phyloP scores from a whole-genome alignment of 2,329 filamentous ascomycete species.

The Aspergillus eucalypticola region DNA sequence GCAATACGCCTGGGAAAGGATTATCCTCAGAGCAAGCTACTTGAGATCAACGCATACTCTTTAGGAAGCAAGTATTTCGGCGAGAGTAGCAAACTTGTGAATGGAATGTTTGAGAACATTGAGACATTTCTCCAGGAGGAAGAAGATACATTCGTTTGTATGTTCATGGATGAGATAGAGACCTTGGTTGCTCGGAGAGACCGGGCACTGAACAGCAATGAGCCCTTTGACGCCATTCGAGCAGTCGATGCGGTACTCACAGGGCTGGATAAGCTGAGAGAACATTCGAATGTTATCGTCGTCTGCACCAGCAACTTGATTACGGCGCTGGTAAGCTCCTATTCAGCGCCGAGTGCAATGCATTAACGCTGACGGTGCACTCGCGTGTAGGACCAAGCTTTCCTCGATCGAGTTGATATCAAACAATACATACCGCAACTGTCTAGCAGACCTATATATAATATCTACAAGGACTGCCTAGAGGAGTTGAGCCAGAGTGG shows the following conservation, averaged over 20 bases:
- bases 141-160: constrained; percentile 43
- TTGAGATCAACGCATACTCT: constrained; percentile 50
- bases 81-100: constrained; percentile 49
- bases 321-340: constrained; percentile 38
- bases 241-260: constrained; percentile 54
- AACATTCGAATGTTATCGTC: constrained; percentile 48
- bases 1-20: constrained; percentile 48
- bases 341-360: background rate
- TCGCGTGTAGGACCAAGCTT: constrained; percentile 43
- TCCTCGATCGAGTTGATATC: constrained; percentile 52
- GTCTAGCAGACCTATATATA: constrained; percentile 44
- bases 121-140: constrained; percentile 39
- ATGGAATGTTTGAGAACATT: constrained; percentile 47
- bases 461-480: constrained; percentile 51
- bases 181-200: constrained; percentile 50
- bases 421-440: constrained; percentile 48
- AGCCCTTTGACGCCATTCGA: constrained; percentile 50
- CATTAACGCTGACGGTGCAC: background rate
- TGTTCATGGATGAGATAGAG: constrained; percentile 55
- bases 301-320: constrained; percentile 55
- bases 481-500: constrained; percentile 46
- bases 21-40: constrained; percentile 43
- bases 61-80: constrained; percentile 52
- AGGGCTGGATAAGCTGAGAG: constrained; percentile 48
- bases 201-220: constrained; percentile 40